Evolutionary conservation across 2,329 filamentous ascomycete species (phyloP).

Genomic region (Ramichloridium luteum): DNA sequence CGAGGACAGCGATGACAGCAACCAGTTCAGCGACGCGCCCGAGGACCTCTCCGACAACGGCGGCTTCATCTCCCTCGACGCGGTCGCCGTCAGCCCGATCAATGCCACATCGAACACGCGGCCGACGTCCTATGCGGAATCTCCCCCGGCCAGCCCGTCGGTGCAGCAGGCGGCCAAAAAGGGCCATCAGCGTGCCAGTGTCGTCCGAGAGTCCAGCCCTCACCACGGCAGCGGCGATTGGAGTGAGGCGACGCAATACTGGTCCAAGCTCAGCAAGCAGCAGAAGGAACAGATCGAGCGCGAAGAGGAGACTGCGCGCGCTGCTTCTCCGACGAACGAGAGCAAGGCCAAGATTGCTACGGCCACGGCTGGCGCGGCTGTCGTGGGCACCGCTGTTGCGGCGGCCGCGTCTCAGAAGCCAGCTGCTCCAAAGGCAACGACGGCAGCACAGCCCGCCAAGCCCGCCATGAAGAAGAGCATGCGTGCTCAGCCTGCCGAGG

Average conservation of each 20-base stretch:
- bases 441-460: constrained; percentile 7
- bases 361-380: constrained; percentile 7
- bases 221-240: constrained; percentile 37
- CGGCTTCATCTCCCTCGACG: constrained; percentile 62
- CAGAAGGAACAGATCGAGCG: constrained; percentile 50
- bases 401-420: constrained; percentile 22
- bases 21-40: constrained; percentile 64
- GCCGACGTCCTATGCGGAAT: constrained; percentile 1
- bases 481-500: constrained; percentile 12
- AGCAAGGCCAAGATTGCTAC: constrained; percentile 19
- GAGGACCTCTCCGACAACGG: constrained; percentile 57
- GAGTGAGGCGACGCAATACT: constrained; percentile 57
- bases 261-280: constrained; percentile 52
- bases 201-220: constrained; percentile 2
- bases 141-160: constrained; percentile 19
- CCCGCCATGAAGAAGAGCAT: constrained; percentile 21
- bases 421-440: constrained; percentile 12
- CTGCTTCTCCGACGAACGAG: constrained; percentile 22
- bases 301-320: constrained; percentile 29
- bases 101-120: constrained; percentile 4
- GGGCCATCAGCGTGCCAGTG: no score
- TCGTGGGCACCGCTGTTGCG: constrained; percentile 3
- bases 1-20: constrained; percentile 36
- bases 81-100: constrained; percentile 52
- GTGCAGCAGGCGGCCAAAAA: constrained; percentile 8